Evolutionary conservation across 2,329 filamentous ascomycete species (phyloP).

Genomic region (Didymella exigua): DNA sequence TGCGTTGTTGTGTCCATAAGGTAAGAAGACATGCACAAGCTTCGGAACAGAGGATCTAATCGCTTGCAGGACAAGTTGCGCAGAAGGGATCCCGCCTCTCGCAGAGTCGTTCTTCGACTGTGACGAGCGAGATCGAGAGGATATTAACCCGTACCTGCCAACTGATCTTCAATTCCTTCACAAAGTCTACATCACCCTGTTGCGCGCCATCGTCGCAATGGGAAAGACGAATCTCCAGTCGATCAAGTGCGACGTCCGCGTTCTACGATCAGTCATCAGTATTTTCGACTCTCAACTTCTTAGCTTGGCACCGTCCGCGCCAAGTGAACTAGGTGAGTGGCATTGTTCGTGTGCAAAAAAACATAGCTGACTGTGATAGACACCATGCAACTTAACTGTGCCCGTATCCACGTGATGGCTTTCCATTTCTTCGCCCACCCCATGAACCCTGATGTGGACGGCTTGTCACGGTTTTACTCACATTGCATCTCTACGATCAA

Average conservation of each 20-base stretch:
- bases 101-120: conserved; percentile 44
- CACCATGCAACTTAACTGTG: conserved; percentile 42
- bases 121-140: conserved; percentile 41
- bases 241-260: conserved; percentile 36
- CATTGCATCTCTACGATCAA: conserved; percentile 42
- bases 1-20: conserved; percentile 47
- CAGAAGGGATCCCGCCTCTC: conserved; percentile 45
- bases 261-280: conserved; percentile 42
- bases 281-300: conserved; percentile 46
- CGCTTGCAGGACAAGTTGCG: conserved; percentile 35
- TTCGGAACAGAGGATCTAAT: conserved; percentile 15
- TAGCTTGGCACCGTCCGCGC: conserved; percentile 36
- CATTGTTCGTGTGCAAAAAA: neutral
- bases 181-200: conserved; percentile 42
- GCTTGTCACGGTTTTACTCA: conserved; percentile 38
- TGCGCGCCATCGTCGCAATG: conserved; percentile 43
- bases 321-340: conserved; percentile 40
- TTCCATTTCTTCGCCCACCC: conserved; percentile 47
- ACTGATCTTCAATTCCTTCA: conserved; percentile 42
- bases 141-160: conserved; percentile 41
- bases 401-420: conserved; percentile 43
- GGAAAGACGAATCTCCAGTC: conserved; percentile 42
- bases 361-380: conserved; percentile 30
- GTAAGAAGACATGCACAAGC: conserved; percentile 17
- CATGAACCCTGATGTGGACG: conserved; percentile 35